A percentile compares a stretch with the other conserved stretches of the same genome.
These are phyloP conservation scores for Penicillium mononematosum DNA, from an alignment of 495 filamentous ascomycete genomes.

Conservation along the genomic window DNA sequence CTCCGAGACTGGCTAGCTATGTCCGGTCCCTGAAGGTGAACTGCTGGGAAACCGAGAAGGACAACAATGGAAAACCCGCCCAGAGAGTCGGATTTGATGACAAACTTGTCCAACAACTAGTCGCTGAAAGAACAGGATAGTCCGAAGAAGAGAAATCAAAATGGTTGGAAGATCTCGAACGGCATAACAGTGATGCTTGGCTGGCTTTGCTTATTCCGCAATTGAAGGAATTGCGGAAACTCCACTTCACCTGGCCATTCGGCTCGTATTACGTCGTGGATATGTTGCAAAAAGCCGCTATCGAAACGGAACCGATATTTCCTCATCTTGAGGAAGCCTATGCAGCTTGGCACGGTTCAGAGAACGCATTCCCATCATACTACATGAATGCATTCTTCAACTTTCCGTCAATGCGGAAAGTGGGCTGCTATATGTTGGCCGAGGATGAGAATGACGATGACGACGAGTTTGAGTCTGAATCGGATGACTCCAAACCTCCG, in stretches of 20 bases:
- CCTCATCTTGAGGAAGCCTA: background rate
- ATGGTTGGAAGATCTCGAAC: background rate
- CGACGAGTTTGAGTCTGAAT: background rate
- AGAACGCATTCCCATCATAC: background rate
- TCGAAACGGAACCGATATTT: background rate
- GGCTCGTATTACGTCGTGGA: background rate
- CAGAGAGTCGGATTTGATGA: background rate
- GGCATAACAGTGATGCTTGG: background rate
- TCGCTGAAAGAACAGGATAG: background rate
- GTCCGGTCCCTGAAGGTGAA: background rate
- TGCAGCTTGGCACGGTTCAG: background rate
- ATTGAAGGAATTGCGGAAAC: background rate
- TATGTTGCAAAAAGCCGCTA: background rate
- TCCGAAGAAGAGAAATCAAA: background rate
- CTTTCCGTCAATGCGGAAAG: background rate
- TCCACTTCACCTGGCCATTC: background rate
- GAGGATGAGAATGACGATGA: background rate
- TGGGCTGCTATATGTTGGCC: background rate
- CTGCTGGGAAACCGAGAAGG: background rate
- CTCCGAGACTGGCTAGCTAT: background rate
- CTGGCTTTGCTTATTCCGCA: background rate
- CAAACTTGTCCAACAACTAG: background rate
- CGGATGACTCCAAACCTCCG: background rate
- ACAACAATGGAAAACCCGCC: background rate
- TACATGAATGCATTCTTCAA: background rate